phyloP scores from a whole-genome alignment of 2,329 filamentous ascomycete species.

The Sodiomyces alkalinus region DNA sequence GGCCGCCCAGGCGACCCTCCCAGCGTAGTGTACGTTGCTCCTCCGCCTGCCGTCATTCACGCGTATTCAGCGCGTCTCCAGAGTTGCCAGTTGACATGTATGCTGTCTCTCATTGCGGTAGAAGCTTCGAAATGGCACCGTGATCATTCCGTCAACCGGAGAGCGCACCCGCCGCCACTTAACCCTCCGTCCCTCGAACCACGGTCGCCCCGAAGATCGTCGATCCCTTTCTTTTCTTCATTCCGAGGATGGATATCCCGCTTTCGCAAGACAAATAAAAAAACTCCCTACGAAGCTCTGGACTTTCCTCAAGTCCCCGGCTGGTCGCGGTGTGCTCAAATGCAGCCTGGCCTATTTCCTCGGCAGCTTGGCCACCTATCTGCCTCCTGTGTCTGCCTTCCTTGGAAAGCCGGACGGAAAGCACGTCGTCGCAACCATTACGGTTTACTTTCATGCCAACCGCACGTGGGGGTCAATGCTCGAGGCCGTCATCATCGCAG shows the following conservation, averaged over 20 bases:
- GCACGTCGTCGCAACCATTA: conserved; percentile 84
- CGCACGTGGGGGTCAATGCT: conserved; percentile 79
- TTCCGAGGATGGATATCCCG: too few species aligned
- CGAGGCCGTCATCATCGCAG: conserved; percentile 63
- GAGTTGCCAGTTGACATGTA: conserved; percentile 3
- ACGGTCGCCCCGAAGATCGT: conserved; percentile 15
- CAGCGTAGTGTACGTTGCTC: conserved; percentile 26
- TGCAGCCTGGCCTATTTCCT: conserved; percentile 82
- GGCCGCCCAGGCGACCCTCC: conserved; percentile 27
- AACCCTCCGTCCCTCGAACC: conserved; percentile 46
- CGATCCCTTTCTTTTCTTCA: conserved; percentile 19
- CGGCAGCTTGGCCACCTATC: conserved; percentile 75
- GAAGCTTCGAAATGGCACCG: conserved; percentile 73
- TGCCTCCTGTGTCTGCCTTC: conserved; percentile 53
- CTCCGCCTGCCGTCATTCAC: too few species aligned
- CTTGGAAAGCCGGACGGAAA: conserved; percentile 81
- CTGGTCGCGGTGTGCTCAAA: conserved; percentile 70
- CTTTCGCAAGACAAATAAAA: too few species aligned
- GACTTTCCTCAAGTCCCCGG: conserved; percentile 53
- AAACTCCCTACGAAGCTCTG: conserved; percentile 30
- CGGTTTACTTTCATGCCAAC: conserved; percentile 88
- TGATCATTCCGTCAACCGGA: conserved; percentile 74
- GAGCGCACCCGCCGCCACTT: conserved; percentile 71
- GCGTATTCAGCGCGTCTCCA: too few species aligned
- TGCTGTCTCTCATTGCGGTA: conserved; percentile 13